Evolutionary conservation across 1,284 basidiomycete species (phyloP).

Genomic region (Sporisorium exsertum): DNA sequence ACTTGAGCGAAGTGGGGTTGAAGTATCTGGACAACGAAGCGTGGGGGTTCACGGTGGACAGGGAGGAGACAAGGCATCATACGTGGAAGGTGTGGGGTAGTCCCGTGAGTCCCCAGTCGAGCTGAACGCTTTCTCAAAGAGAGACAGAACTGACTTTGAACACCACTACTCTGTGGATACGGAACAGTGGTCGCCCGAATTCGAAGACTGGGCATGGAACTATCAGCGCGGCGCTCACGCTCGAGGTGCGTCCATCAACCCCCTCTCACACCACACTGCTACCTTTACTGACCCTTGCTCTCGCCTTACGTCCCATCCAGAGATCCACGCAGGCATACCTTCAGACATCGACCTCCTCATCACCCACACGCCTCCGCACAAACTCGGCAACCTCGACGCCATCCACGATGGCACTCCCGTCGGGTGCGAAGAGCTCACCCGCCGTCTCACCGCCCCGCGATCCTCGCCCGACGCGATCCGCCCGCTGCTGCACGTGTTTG

Average conservation of each 20-base stretch:
- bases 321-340: slow-evolving; percentile 23
- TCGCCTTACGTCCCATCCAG: not conserved
- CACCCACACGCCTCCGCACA: slow-evolving; percentile 42
- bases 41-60: slow-evolving; percentile 22
- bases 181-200: slow-evolving; percentile 42
- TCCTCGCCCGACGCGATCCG: slow-evolving; percentile 11
- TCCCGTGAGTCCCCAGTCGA: slow-evolving; percentile 11
- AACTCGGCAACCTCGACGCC: slow-evolving; percentile 28
- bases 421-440: slow-evolving; percentile 48
- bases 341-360: slow-evolving; percentile 40
- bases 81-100: slow-evolving; percentile 46
- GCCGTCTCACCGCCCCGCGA: slow-evolving; percentile 10
- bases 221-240: slow-evolving; percentile 27
- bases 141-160: not conserved
- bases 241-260: not conserved
- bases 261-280: not conserved
- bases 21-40: slow-evolving; percentile 37
- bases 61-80: slow-evolving; percentile 16
- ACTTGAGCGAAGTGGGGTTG: not conserved
- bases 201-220: slow-evolving; percentile 57
- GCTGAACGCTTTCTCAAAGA: too few species aligned
- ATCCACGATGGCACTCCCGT: slow-evolving; percentile 42
- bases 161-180: not conserved
- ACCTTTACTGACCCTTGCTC: not conserved
- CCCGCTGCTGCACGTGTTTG: slow-evolving; percentile 44